Percentiles rank a stretch among this genome's conserved stretches.
Conservation (phyloP, 768 basidiomycete genomes). For the Termitomyces sp. region DNA sequence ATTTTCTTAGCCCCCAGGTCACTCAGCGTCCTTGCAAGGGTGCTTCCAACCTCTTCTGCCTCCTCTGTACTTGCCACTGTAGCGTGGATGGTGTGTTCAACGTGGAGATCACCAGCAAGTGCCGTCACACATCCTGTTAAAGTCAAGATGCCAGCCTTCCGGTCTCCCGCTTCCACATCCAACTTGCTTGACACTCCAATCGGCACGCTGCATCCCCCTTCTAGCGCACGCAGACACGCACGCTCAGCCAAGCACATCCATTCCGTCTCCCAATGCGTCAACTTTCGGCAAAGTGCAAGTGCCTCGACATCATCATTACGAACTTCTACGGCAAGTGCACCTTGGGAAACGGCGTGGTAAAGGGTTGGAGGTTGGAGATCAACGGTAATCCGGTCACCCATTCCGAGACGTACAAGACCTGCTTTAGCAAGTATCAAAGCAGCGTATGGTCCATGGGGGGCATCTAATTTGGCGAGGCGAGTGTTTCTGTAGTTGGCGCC, state of each 20-base stretch:
- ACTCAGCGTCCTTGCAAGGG: constrained; percentile 59
- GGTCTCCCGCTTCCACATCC: constrained; percentile 20
- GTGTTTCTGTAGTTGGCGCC: constrained; percentile 56
- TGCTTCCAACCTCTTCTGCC: constrained; percentile 63
- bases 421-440: constrained; percentile 93
- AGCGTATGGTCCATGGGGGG: constrained; percentile 68
- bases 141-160: constrained; percentile 37
- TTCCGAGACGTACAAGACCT: constrained; percentile 78
- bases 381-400: constrained; percentile 67
- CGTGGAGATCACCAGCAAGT: constrained; percentile 66
- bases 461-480: constrained; percentile 87
- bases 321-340: constrained; percentile 86
- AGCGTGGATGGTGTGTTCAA: constrained; percentile 55
- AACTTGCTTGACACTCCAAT: constrained; percentile 72
- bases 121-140: constrained; percentile 84
- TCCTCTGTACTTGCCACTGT: constrained; percentile 47
- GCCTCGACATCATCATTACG: constrained; percentile 59
- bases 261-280: constrained; percentile 74
- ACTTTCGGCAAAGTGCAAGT: constrained; percentile 52
- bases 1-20: constrained; percentile 72
- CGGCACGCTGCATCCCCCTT: constrained; percentile 97
- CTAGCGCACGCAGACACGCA: constrained; percentile 80
- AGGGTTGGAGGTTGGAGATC: constrained; percentile 71
- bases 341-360: constrained; percentile 91
- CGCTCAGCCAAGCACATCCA: constrained; percentile 83